Conservation (phyloP, 2,329 filamentous ascomycete genomes). For the Dactylellina leptospora region DNA sequence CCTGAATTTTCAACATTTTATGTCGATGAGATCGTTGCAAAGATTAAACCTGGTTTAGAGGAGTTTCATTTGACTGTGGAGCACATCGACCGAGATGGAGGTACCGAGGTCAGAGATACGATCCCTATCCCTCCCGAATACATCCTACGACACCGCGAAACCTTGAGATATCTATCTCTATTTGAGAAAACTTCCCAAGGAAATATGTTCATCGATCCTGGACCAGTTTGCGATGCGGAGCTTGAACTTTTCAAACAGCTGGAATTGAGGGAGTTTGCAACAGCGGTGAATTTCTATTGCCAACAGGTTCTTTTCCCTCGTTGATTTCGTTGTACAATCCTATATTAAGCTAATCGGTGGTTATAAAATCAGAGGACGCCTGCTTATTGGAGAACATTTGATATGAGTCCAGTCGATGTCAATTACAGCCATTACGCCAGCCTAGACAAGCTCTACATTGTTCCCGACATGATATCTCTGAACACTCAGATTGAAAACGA, state of each 20-base stretch:
- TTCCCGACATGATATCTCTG: slow-evolving; percentile 19
- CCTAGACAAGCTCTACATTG: slow-evolving; percentile 26
- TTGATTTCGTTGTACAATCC: not conserved
- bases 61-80: slow-evolving; percentile 19
- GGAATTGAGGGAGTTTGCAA: slow-evolving; percentile 21
- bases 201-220: slow-evolving; percentile 13
- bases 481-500: slow-evolving; percentile 19
- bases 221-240: slow-evolving; percentile 15
- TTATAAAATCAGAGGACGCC: slow-evolving; percentile 1
- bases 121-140: slow-evolving; percentile 12
- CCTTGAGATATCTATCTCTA: slow-evolving; percentile 20
- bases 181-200: slow-evolving; percentile 10
- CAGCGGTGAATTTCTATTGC: slow-evolving; percentile 22
- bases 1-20: not conserved
- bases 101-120: slow-evolving; percentile 13
- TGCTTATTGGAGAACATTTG: slow-evolving; percentile 19
- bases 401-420: slow-evolving; percentile 17
- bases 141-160: slow-evolving; percentile 11
- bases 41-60: slow-evolving; percentile 18
- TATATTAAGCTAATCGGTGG: not conserved
- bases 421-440: slow-evolving; percentile 21
- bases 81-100: slow-evolving; percentile 1
- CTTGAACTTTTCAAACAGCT: slow-evolving; percentile 11
- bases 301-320: not conserved
- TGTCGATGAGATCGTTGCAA: slow-evolving; percentile 11